Evolutionary conservation across 805 yeast genomes (phyloP).

Genomic region (Kuraishia cidri): DNA sequence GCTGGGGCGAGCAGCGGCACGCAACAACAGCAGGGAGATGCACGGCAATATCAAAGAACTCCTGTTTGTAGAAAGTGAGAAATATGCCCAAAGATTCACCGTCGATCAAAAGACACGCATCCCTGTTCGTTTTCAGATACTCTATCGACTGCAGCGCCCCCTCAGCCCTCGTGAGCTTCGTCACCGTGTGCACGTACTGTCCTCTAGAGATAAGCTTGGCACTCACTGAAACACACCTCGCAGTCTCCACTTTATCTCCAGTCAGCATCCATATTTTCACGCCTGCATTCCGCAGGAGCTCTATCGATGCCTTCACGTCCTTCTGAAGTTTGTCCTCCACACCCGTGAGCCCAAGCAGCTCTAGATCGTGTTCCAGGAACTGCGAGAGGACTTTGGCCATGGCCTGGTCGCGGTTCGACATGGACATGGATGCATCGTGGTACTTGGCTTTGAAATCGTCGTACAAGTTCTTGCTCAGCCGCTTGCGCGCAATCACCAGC

Average conservation of each 20-base stretch:
- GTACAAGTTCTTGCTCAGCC: conserved; percentile 41
- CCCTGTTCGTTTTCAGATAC: conserved; percentile 50
- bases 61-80: conserved; percentile 52
- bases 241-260: conserved; percentile 98
- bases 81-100: conserved; percentile 82
- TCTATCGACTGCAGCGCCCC: conserved; percentile 73
- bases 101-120: conserved; percentile 78
- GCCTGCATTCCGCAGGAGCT: conserved; percentile 90
- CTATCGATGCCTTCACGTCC: conserved; percentile 88
- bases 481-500: conserved; percentile 85
- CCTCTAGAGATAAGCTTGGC: conserved; percentile 90
- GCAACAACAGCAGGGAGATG: conserved; percentile 92
- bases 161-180: conserved; percentile 53
- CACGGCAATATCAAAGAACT: conserved; percentile 73
- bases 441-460: conserved; percentile 59
- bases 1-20: conserved; percentile 98
- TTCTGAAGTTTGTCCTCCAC: conserved; percentile 93
- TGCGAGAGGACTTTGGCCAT: conserved; percentile 63
- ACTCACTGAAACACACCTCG: conserved; percentile 95
- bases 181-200: conserved; percentile 82
- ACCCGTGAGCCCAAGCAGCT: conserved; percentile 87
- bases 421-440: conserved; percentile 64
- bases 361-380: conserved; percentile 75
- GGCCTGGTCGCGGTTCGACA: conserved; percentile 69
- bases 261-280: conserved; percentile 98